Evolutionary conservation across 1,139 yeast species (phyloP).

Genomic region (Blastobotrys illinoisensis): DNA sequence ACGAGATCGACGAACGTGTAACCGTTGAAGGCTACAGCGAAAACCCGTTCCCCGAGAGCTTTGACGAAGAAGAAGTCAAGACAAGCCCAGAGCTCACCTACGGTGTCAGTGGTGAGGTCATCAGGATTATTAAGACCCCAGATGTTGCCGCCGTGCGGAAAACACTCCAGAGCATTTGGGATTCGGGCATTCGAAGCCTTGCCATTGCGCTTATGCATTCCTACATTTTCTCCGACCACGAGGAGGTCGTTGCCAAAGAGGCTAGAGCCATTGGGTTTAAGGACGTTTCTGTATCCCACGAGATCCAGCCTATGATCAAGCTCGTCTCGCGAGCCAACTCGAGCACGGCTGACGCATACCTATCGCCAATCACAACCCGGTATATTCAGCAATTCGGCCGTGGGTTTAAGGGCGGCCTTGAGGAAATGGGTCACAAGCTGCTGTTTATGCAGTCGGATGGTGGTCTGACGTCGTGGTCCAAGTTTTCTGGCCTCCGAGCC

Average conservation of each 20-base stretch:
- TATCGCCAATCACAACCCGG: conserved; percentile 64
- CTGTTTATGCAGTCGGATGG: conserved; percentile 59
- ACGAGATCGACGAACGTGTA: conserved; percentile 68
- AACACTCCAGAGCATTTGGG: conserved; percentile 41
- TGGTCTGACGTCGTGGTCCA: conserved; percentile 45
- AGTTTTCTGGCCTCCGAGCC: conserved; percentile 48
- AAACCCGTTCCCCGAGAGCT: conserved; percentile 42
- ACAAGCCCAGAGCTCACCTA: conserved; percentile 35
- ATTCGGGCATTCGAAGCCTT: conserved; percentile 54
- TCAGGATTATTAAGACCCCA: conserved; percentile 49
- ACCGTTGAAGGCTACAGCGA: conserved; percentile 63
- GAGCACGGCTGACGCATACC: conserved; percentile 69
- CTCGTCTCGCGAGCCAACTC: conserved; percentile 67
- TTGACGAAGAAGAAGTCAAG: conserved; percentile 23
- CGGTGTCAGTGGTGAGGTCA: conserved; percentile 62
- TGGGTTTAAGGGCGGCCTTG: conserved; percentile 53
- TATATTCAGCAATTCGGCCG: conserved; percentile 56
- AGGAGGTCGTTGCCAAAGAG: conserved; percentile 47
- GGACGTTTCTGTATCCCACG: conserved; percentile 59
- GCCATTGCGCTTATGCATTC: conserved; percentile 69
- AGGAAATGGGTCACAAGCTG: conserved; percentile 39
- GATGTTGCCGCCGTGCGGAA: conserved; percentile 39
- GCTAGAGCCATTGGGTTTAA: conserved; percentile 58
- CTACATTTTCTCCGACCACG: conserved; percentile 65
- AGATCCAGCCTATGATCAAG: conserved; percentile 69